These are phyloP conservation scores for Delphinella strobiligena DNA, from an alignment of 2,329 filamentous ascomycete genomes.

Conservation along the genomic window DNA sequence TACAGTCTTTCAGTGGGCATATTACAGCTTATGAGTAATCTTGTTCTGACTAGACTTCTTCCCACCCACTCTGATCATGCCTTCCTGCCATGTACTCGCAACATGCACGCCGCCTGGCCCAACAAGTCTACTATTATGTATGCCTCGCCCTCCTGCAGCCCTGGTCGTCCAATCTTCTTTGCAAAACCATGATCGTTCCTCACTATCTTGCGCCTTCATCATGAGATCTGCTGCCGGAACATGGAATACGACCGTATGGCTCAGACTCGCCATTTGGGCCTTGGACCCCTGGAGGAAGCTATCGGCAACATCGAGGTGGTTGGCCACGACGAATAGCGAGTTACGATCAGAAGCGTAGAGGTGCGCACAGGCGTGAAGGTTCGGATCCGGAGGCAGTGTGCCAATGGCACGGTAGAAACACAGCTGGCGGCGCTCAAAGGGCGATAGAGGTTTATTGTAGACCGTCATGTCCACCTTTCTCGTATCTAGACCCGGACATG, in stretches of 20 bases:
- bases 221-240: slow-evolving; percentile 26
- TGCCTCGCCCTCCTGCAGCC: slow-evolving; percentile 31
- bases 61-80: slow-evolving; percentile 26
- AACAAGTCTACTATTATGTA: slow-evolving; percentile 37
- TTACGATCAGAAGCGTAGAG: slow-evolving; percentile 47
- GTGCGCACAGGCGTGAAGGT: slow-evolving; percentile 46
- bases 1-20: too few relatives aligned
- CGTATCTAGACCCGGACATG: slow-evolving; percentile 33
- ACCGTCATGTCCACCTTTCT: slow-evolving; percentile 41
- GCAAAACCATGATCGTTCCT: slow-evolving; percentile 32
- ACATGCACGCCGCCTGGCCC: slow-evolving; percentile 29
- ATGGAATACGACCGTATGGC: slow-evolving; percentile 38
- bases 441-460: slow-evolving; percentile 29
- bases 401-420: slow-evolving; percentile 35
- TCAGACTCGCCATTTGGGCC: slow-evolving; percentile 31
- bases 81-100: slow-evolving; percentile 38
- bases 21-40: too few relatives aligned
- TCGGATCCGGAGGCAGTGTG: slow-evolving; percentile 26
- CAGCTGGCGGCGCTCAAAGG: slow-evolving; percentile 29
- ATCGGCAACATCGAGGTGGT: slow-evolving; percentile 32
- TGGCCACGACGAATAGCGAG: slow-evolving; percentile 39
- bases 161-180: slow-evolving; percentile 37
- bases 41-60: too few relatives aligned
- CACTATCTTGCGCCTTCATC: slow-evolving; percentile 26
- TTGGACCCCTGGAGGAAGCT: slow-evolving; percentile 18